Evolutionary conservation across 1,284 basidiomycete species (phyloP).

Genomic region (Sphagnurus paluster): DNA sequence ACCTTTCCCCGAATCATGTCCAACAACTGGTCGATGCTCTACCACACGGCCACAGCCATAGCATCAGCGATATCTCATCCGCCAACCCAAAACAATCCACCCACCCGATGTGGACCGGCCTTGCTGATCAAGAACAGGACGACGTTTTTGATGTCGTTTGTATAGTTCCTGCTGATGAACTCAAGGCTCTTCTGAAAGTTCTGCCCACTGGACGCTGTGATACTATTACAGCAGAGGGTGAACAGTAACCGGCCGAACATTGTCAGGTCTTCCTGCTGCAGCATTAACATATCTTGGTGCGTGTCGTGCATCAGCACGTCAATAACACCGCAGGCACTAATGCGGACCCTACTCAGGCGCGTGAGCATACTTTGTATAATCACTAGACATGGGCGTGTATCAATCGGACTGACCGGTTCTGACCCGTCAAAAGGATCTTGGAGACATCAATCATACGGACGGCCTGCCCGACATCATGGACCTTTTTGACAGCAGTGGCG

Average conservation of each 20-base stretch:
- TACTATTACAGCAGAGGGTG: slow-evolving; percentile 73
- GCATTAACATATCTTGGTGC: slow-evolving; percentile 54
- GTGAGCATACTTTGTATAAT: not conserved
- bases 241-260: slow-evolving; percentile 88
- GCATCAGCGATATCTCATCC: slow-evolving; percentile 1
- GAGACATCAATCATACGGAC: slow-evolving; percentile 84
- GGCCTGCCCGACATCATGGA: slow-evolving; percentile 84
- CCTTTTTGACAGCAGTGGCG: slow-evolving; percentile 81
- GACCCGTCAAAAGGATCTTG: slow-evolving; percentile 87
- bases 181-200: slow-evolving; percentile 81
- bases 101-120: slow-evolving; percentile 62
- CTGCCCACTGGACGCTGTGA: slow-evolving; percentile 55
- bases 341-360: slow-evolving; percentile 55
- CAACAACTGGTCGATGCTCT: slow-evolving; percentile 80
- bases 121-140: slow-evolving; percentile 80
- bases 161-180: slow-evolving; percentile 73
- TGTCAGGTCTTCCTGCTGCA: slow-evolving; percentile 88
- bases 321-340: slow-evolving; percentile 81
- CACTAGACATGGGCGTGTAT: not conserved
- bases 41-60: slow-evolving; percentile 18
- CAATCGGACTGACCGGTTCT: slow-evolving; percentile 69
- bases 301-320: slow-evolving; percentile 83
- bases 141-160: slow-evolving; percentile 80
- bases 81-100: slow-evolving; percentile 8
- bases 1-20: slow-evolving; percentile 79